Evolutionary conservation across 2,329 filamentous ascomycete genomes (phyloP).

Genomic region (Hirsutella thompsonii): DNA sequence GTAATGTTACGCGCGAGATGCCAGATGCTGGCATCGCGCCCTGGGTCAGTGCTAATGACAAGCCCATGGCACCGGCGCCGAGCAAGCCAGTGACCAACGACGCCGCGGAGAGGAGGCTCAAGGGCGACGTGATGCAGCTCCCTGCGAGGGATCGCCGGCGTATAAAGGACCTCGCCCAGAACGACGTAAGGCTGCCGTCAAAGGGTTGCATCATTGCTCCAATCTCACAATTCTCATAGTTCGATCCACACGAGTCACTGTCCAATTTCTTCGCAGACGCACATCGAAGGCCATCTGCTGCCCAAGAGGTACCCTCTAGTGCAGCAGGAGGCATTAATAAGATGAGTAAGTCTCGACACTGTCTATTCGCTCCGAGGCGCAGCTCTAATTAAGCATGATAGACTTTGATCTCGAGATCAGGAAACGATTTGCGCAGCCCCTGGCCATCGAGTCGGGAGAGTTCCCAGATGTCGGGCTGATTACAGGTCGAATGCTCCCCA

Average conservation of each 20-base stretch:
- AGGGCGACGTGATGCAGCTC: slow-evolving; percentile 59
- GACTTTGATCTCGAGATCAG: slow-evolving; percentile 55
- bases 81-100: slow-evolving; percentile 52
- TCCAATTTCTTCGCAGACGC: slow-evolving; percentile 38
- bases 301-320: slow-evolving; percentile 51
- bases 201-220: not conserved
- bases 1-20: slow-evolving; percentile 57
- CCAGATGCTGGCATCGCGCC: slow-evolving; percentile 54
- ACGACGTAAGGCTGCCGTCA: slow-evolving; percentile 33
- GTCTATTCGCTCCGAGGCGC: not conserved
- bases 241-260: slow-evolving; percentile 41
- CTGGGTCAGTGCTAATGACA: slow-evolving; percentile 62
- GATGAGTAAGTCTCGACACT: slow-evolving; percentile 49
- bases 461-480: slow-evolving; percentile 54
- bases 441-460: slow-evolving; percentile 56
- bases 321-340: slow-evolving; percentile 61
- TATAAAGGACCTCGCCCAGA: slow-evolving; percentile 50
- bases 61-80: slow-evolving; percentile 41
- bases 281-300: slow-evolving; percentile 29
- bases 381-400: slow-evolving; percentile 16
- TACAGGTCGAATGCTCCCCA: slow-evolving; percentile 52
- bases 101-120: slow-evolving; percentile 51
- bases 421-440: slow-evolving; percentile 49
- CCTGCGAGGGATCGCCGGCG: slow-evolving; percentile 52
- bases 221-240: slow-evolving; percentile 21